Evolutionary conservation across 768 basidiomycete genomes (phyloP).

Genomic region (Auricularia sp.): DNA sequence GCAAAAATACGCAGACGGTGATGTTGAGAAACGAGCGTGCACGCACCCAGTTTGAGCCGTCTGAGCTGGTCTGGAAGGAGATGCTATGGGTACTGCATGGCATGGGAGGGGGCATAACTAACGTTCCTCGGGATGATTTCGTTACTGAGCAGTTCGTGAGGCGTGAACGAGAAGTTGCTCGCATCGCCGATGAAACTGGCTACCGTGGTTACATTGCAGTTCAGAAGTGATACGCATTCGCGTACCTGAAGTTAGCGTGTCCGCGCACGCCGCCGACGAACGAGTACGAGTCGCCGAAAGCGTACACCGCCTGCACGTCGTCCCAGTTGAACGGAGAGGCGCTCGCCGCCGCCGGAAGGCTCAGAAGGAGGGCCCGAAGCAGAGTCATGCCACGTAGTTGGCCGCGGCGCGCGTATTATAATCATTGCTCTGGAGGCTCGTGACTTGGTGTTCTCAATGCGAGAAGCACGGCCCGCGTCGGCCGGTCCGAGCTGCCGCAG

Average conservation of each 20-base stretch:
- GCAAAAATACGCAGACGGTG: no score
- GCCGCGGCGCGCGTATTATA: no score
- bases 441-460: no score
- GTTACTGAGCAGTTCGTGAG: constrained; percentile 30
- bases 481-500: no score
- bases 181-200: constrained; percentile 42
- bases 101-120: neutral
- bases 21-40: neutral
- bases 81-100: constrained; percentile 2
- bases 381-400: no score
- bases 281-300: constrained; percentile 49
- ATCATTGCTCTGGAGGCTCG: no score
- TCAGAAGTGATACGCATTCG: neutral
- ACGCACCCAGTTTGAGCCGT: constrained; percentile 43
- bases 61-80: constrained; percentile 37
- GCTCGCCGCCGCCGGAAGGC: neutral
- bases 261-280: constrained; percentile 43
- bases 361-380: neutral
- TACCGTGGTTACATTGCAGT: neutral
- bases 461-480: no score
- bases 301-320: constrained; percentile 35
- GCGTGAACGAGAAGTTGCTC: constrained; percentile 32
- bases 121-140: constrained; percentile 39
- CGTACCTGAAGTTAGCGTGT: constrained; percentile 40
- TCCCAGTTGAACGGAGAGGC: constrained; percentile 31